These are phyloP conservation scores for Iris macrosiphon DNA, from an alignment of 106 monocot genomes.

Conservation along the genomic window DNA sequence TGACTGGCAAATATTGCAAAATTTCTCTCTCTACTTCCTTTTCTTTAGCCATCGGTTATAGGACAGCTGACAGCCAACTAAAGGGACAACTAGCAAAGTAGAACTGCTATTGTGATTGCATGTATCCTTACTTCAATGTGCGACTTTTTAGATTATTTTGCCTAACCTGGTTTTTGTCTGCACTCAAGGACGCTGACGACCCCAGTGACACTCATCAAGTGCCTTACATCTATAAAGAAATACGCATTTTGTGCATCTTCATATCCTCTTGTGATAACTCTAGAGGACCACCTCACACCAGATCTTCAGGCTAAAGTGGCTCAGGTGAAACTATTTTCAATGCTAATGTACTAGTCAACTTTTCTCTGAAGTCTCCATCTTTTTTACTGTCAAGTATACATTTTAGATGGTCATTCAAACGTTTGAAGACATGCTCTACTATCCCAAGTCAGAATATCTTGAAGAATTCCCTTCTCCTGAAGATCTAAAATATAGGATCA, in stretches of 20 bases:
- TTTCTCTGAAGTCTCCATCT: neutral
- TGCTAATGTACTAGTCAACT: neutral
- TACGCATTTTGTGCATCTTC: slow-evolving; percentile 53
- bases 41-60: too few species aligned
- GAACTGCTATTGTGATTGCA: too few species aligned
- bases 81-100: too few species aligned
- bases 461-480: slow-evolving; percentile 53
- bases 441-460: slow-evolving; percentile 17
- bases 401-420: slow-evolving; percentile 58
- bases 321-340: slow-evolving; percentile 33
- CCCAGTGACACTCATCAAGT: slow-evolving; percentile 55
- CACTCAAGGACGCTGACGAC: slow-evolving; percentile 53
- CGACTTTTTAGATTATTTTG: too few species aligned
- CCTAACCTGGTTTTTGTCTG: too few species aligned
- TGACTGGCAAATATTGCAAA: too few species aligned
- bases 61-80: too few species aligned
- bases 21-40: too few species aligned
- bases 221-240: slow-evolving; percentile 61
- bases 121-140: too few species aligned
- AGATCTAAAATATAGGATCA: slow-evolving; percentile 30
- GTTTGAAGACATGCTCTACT: slow-evolving; percentile 48
- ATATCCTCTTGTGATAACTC: slow-evolving; percentile 57
- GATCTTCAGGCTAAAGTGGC: slow-evolving; percentile 81
- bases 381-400: neutral
- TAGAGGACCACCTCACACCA: slow-evolving; percentile 76